phyloP scores from a whole-genome alignment of 2,329 filamentous ascomycete genomes.

The Hypoxylon sp. region DNA sequence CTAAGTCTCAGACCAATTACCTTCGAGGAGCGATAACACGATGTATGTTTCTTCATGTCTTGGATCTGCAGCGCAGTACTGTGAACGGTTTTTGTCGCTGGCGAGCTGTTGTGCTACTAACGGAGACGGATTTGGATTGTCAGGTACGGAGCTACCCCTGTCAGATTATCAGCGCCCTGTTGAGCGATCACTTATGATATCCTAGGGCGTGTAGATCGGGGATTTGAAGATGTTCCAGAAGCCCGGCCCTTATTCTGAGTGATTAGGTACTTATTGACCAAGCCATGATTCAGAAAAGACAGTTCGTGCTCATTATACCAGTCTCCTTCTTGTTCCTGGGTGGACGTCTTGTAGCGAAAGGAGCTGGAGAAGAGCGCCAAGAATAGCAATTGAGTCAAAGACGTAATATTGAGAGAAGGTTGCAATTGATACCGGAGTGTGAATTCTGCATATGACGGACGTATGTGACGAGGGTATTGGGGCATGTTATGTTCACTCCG shows the following conservation, averaged over 20 bases:
- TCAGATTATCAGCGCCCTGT: constrained; percentile 12
- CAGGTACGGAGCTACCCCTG: constrained; percentile 40
- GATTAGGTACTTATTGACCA: background rate
- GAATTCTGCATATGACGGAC: too few species aligned
- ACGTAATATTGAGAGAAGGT: background rate
- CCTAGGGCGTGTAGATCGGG: constrained; percentile 32
- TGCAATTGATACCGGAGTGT: background rate
- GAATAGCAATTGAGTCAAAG: background rate
- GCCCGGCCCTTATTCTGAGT: constrained; percentile 3
- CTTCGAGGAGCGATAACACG: constrained; percentile 31
- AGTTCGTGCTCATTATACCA: background rate
- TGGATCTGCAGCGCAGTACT: constrained; percentile 34
- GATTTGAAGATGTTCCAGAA: constrained; percentile 16
- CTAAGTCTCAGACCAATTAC: constrained; percentile 42
- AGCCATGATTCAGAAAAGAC: constrained; percentile 7
- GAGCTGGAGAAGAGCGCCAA: background rate
- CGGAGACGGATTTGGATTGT: constrained; percentile 26
- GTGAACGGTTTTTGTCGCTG: constrained; percentile 43
- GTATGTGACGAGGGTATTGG: background rate
- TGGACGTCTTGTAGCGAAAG: background rate
- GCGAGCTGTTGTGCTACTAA: constrained; percentile 36
- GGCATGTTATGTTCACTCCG: background rate
- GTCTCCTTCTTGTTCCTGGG: constrained; percentile 3
- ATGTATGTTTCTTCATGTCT: constrained; percentile 37
- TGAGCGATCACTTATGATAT: constrained; percentile 33